Percentiles rank a stretch among this genome's conserved stretches.
Conservation (phyloP, 2,329 filamentous ascomycete genomes). For the Blastomyces emzantsi region DNA sequence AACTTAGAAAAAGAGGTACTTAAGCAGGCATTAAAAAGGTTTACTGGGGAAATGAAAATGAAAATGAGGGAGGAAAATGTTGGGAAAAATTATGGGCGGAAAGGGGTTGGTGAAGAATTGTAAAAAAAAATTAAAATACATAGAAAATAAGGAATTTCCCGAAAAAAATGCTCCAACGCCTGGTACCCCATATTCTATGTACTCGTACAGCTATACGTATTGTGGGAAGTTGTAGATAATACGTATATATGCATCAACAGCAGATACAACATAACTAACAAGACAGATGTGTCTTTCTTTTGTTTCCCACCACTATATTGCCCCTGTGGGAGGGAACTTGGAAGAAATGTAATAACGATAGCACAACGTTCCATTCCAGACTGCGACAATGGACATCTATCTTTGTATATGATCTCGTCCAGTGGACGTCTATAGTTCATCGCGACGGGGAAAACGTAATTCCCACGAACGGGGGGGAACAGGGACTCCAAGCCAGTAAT, state of each 20-base stretch:
- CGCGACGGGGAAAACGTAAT: conserved; percentile 36
- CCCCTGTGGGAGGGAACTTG: not conserved
- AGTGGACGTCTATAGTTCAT: conserved; percentile 33
- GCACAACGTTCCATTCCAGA: not conserved
- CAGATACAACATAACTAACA: not conserved
- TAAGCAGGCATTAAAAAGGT: not conserved
- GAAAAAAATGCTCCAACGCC: not conserved
- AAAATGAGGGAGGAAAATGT: not conserved
- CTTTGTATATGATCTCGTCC: not conserved
- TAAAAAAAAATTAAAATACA: not conserved
- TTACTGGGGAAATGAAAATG: no score
- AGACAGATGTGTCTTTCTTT: not conserved
- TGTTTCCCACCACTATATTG: not conserved
- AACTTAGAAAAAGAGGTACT: not conserved
- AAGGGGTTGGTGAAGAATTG: not conserved
- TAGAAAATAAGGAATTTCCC: not conserved
- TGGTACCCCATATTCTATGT: not conserved
- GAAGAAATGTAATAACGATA: not conserved
- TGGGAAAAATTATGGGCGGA: not conserved
- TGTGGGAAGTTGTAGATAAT: not conserved
- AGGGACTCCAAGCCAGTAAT: conserved; percentile 55
- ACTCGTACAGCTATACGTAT: not conserved
- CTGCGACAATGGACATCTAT: not conserved
- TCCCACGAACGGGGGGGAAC: conserved; percentile 50
- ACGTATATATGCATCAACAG: not conserved